Conservation (phyloP, 2,329 filamentous ascomycete genomes). For the Colletotrichum australisinense region DNA sequence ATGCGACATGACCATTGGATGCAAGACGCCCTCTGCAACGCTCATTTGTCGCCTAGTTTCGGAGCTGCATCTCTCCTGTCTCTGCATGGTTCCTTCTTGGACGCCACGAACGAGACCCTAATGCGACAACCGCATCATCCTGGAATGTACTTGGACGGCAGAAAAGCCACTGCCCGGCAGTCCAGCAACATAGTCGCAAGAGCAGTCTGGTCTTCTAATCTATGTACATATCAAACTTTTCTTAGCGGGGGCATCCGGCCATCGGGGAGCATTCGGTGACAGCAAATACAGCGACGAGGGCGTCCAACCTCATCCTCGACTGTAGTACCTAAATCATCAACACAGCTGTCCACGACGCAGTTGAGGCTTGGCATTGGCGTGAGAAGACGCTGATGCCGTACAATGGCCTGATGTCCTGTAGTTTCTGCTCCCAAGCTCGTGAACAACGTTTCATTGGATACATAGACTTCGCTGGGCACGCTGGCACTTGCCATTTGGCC, state of each 20-base stretch:
- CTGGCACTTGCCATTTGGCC: neutral
- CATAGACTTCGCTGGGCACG: neutral
- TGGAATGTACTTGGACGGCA: slow-evolving; percentile 16
- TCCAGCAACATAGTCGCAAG: neutral
- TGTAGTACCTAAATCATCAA: neutral
- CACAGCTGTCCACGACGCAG: neutral
- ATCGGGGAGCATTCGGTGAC: neutral
- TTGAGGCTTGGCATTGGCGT: slow-evolving; percentile 18
- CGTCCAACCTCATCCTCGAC: slow-evolving; percentile 1
- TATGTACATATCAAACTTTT: neutral
- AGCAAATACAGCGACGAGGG: neutral
- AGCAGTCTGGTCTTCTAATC: neutral
- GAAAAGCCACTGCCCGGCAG: neutral
- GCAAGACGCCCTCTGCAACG: neutral
- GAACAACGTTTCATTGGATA: slow-evolving; percentile 10
- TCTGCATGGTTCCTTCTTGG: slow-evolving; percentile 31
- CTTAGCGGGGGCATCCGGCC: neutral
- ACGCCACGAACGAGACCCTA: slow-evolving; percentile 26
- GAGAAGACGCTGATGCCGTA: slow-evolving; percentile 4
- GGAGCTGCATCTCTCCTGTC: slow-evolving; percentile 28
- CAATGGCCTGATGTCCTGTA: slow-evolving; percentile 18
- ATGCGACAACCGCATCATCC: slow-evolving; percentile 25
- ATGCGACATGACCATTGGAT: slow-evolving; percentile 8
- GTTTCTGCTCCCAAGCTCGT: neutral
- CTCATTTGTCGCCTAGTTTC: slow-evolving; percentile 14